phyloP scores from a whole-genome alignment of 139 green algal genomes.

The Diplosphaera chodatii region DNA sequence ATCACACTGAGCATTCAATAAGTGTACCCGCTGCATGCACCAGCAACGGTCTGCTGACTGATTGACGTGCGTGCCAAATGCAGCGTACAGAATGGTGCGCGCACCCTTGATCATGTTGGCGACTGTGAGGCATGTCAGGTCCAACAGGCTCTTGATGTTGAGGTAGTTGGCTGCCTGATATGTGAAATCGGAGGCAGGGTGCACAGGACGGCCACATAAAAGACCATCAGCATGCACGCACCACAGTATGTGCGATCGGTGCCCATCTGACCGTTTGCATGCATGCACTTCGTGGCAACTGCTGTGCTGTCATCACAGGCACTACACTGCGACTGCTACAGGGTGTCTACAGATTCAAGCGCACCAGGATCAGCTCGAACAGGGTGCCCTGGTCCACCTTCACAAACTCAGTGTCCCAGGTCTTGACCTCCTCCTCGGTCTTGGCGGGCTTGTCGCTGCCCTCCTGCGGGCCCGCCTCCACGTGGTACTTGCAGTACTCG shows the following conservation, averaged over 20 bases:
- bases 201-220: too few species aligned
- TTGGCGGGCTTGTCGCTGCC: constrained; percentile 61
- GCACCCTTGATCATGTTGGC: constrained; percentile 95
- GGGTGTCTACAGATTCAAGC: too few species aligned
- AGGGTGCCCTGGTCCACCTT: constrained; percentile 96
- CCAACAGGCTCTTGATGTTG: constrained; percentile 97
- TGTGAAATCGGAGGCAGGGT: too few species aligned
- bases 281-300: too few species aligned
- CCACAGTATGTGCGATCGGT: too few species aligned
- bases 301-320: too few species aligned
- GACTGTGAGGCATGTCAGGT: constrained; percentile 95
- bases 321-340: too few species aligned
- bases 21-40: background rate
- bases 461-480: constrained; percentile 66
- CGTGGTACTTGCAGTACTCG: constrained; percentile 95
- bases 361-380: constrained; percentile 97
- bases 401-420: constrained; percentile 92
- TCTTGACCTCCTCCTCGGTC: constrained; percentile 84
- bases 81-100: too few species aligned
- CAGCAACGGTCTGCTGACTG: background rate
- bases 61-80: background rate
- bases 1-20: background rate
- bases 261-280: too few species aligned
- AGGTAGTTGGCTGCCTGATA: constrained; percentile 95
- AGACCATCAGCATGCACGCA: too few species aligned